phyloP scores from a whole-genome alignment of 1,284 basidiomycete species.

The Earliella scabrosa region DNA sequence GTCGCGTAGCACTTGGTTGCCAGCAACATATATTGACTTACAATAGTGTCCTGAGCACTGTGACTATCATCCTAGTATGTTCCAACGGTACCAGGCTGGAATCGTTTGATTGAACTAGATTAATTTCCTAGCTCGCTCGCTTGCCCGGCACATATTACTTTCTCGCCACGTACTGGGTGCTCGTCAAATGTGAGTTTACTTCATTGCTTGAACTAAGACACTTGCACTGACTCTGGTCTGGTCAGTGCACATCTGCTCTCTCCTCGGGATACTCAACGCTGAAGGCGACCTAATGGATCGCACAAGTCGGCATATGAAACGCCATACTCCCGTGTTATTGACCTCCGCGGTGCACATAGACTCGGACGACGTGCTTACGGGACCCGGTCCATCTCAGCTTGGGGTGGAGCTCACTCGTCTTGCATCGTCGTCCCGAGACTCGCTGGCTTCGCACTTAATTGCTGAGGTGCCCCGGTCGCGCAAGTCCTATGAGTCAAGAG shows the following conservation, averaged over 20 bases:
- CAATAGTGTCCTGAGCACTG: background rate
- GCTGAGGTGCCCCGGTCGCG: background rate
- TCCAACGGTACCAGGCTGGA: too few species aligned
- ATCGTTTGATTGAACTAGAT: too few species aligned
- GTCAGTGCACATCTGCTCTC: conserved; percentile 18
- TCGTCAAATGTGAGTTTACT: conserved; percentile 10
- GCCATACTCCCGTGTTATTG: conserved; percentile 5
- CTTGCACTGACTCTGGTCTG: background rate
- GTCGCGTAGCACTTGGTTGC: background rate
- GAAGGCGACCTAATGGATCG: conserved; percentile 13
- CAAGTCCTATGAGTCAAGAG: background rate
- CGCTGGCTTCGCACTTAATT: background rate
- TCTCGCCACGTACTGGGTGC: conserved; percentile 8
- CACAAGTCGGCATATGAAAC: background rate
- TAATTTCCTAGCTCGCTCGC: too few species aligned
- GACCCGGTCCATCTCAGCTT: background rate
- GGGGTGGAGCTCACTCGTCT: background rate
- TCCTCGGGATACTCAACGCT: conserved; percentile 15
- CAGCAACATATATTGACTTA: background rate
- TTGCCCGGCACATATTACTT: background rate
- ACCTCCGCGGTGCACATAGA: conserved; percentile 15
- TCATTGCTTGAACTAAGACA: background rate
- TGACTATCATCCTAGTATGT: background rate
- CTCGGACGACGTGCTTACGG: background rate
- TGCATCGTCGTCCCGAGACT: background rate